phyloP scores from a whole-genome alignment of 2,329 filamentous ascomycete genomes.

The Magnaporthales sp. region DNA sequence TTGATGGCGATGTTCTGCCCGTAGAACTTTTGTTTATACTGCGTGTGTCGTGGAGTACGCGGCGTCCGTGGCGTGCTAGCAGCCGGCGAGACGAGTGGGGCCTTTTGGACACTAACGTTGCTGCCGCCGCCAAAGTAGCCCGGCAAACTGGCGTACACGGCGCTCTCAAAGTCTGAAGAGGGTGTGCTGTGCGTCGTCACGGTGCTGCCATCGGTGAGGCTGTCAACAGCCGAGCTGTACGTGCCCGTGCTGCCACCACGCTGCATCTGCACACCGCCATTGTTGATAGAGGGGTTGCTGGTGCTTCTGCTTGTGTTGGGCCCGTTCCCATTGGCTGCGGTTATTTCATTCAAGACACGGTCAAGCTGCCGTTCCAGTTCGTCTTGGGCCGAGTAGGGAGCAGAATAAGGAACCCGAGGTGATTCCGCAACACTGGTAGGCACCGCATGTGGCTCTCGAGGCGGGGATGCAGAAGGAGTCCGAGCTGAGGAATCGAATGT shows the following conservation, averaged over 20 bases:
- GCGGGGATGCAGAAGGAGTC: not conserved
- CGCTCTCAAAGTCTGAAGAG: not conserved
- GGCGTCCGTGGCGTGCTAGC: not conserved
- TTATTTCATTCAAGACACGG: slow-evolving; percentile 1
- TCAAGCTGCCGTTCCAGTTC: slow-evolving; percentile 1
- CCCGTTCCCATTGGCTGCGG: not conserved
- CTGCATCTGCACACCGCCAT: not conserved
- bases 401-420: not conserved
- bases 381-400: not conserved
- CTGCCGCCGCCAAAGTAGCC: slow-evolving; percentile 1
- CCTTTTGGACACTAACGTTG: not conserved
- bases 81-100: not conserved
- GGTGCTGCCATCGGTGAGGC: slow-evolving; percentile 20
- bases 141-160: slow-evolving; percentile 1
- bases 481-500: not conserved
- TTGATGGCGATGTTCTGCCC: not conserved
- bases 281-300: not conserved
- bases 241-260: slow-evolving; percentile 5
- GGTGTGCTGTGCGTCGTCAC: slow-evolving; percentile 2
- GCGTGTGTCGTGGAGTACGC: not conserved
- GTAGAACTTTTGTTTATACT: not conserved
- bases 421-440: not conserved
- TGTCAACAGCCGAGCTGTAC: slow-evolving; percentile 15
- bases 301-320: slow-evolving; percentile 7
- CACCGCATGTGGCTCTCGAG: not conserved